A percentile compares a stretch with the other conserved stretches of the same genome.
phyloP scores from a whole-genome alignment of 345 rosid species.

The Eucalyptus marginata region DNA sequence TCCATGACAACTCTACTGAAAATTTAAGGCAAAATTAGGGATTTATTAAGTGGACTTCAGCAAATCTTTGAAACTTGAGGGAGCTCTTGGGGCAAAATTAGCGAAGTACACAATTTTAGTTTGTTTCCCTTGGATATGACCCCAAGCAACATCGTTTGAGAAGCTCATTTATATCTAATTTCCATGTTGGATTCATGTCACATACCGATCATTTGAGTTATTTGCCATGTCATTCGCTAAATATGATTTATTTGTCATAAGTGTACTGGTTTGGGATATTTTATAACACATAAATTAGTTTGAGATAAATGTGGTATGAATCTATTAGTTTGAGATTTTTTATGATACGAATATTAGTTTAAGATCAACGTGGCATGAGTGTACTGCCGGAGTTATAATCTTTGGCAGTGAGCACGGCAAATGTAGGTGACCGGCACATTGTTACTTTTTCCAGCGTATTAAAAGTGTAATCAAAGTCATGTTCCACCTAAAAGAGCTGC shows the following conservation, averaged over 20 bases:
- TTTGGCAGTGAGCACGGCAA: background rate
- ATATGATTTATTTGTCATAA: background rate
- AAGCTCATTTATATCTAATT: background rate
- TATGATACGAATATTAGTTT: no score
- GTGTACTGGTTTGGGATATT: background rate
- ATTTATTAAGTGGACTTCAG: background rate
- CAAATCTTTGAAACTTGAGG: background rate
- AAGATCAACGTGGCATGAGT: no score
- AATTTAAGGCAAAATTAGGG: background rate
- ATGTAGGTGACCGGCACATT: background rate
- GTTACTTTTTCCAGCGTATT: background rate
- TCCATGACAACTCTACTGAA: rapidly evolving
- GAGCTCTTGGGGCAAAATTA: background rate
- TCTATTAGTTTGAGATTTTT: background rate
- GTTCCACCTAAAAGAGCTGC: background rate
- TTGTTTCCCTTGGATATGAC: background rate
- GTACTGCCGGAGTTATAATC: background rate
- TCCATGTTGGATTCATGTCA: background rate
- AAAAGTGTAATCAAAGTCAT: background rate
- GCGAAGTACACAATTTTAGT: rapidly evolving
- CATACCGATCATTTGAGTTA: background rate
- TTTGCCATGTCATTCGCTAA: background rate
- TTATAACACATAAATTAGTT: background rate
- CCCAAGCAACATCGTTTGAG: rapidly evolving
- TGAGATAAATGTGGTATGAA: background rate